phyloP scores from a whole-genome alignment of 371 early-diverging fungal species.

The Syncephalis plumigaleata region DNA sequence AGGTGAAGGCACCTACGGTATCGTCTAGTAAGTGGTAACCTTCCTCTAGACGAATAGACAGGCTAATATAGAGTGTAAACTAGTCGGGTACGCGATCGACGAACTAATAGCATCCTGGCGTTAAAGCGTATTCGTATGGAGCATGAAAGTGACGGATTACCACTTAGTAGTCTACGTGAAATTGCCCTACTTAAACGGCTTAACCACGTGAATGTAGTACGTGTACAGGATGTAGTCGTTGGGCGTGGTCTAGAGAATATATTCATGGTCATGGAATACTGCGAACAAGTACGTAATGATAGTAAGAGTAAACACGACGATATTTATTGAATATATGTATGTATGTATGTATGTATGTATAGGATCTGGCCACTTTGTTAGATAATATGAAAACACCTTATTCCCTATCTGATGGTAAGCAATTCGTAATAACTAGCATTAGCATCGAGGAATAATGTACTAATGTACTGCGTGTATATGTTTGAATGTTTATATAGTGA shows the following conservation, averaged over 20 bases:
- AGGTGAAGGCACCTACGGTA: conserved; percentile 77
- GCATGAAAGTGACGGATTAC: conserved; percentile 61
- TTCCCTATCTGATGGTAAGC: background rate
- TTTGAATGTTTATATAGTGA: conserved; percentile 22
- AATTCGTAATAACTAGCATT: background rate
- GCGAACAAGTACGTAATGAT: conserved; percentile 32
- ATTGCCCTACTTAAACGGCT: conserved; percentile 76
- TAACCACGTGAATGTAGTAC: conserved; percentile 73
- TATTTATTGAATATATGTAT: background rate
- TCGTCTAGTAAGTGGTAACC: conserved; percentile 46
- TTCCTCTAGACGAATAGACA: background rate
- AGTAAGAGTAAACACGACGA: background rate
- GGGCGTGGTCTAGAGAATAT: conserved; percentile 41
- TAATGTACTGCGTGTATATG: background rate
- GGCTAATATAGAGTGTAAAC: background rate
- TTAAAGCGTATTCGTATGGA: conserved; percentile 81
- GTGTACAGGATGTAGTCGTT: conserved; percentile 61
- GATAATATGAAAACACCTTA: conserved; percentile 34
- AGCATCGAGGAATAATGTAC: too few relatives aligned
- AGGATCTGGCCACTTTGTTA: conserved; percentile 48
- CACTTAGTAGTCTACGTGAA: conserved; percentile 75
- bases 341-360: too few relatives aligned
- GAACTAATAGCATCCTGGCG: conserved; percentile 53
- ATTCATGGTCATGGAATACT: conserved; percentile 64
- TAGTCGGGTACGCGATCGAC: conserved; percentile 41